Evolutionary conservation across 768 basidiomycete genomes (phyloP).

Genomic region (Lentinula raphanica): DNA sequence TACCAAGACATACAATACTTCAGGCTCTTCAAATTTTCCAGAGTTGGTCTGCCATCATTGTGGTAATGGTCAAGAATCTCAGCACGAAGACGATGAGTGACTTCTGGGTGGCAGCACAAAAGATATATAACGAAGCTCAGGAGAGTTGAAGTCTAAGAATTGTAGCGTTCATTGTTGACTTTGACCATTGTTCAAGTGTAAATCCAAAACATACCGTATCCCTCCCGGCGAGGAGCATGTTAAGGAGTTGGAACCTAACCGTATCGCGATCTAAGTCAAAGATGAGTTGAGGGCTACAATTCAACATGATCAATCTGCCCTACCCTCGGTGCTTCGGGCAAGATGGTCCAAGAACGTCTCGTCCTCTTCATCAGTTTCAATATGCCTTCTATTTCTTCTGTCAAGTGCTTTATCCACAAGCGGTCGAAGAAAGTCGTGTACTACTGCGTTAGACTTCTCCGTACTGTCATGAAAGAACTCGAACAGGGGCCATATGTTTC

Average conservation of each 20-base stretch:
- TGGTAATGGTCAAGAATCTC: slow-evolving; percentile 38
- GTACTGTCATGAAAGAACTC: slow-evolving; percentile 10
- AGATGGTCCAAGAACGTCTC: slow-evolving; percentile 13
- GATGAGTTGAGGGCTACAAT: not conserved
- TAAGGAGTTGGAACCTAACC: slow-evolving; percentile 50
- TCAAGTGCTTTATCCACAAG: slow-evolving; percentile 31
- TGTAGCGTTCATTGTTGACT: slow-evolving; percentile 27
- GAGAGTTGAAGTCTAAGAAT: slow-evolving; percentile 20
- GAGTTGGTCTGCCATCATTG: slow-evolving; percentile 26
- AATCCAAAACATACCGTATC: slow-evolving; percentile 39
- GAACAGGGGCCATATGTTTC: slow-evolving; percentile 10
- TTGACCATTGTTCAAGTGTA: slow-evolving; percentile 16
- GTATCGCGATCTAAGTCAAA: slow-evolving; percentile 32
- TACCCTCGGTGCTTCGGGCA: not conserved
- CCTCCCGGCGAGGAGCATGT: slow-evolving; percentile 48
- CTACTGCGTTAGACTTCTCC: slow-evolving; percentile 1
- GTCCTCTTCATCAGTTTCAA: slow-evolving; percentile 18
- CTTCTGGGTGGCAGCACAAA: slow-evolving; percentile 37
- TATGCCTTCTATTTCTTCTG: slow-evolving; percentile 23
- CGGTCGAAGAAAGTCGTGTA: slow-evolving; percentile 35
- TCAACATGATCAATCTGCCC: not conserved
- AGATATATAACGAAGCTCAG: slow-evolving; percentile 45
- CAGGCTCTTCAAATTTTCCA: slow-evolving; percentile 34
- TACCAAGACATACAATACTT: slow-evolving; percentile 36
- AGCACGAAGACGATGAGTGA: slow-evolving; percentile 28